A percentile compares a stretch with the other conserved stretches of the same genome.
These are phyloP conservation scores for Penicillium janthinellum DNA, from an alignment of 2,329 filamentous ascomycete genomes.

Conservation along the genomic window DNA sequence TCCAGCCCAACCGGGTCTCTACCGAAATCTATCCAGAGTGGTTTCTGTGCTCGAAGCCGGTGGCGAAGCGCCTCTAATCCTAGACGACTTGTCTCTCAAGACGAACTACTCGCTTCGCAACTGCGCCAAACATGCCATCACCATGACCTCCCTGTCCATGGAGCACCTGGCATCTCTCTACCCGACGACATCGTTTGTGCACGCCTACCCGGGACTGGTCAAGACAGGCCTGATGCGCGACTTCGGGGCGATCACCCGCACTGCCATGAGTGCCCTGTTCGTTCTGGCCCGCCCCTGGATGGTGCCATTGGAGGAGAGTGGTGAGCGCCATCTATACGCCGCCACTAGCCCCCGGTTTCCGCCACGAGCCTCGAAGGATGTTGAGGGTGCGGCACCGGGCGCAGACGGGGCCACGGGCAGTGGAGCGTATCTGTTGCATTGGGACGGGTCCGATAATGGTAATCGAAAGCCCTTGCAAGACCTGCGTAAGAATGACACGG, in stretches of 20 bases:
- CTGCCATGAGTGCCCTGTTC: conserved; percentile 7
- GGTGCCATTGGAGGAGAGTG: conserved; percentile 19
- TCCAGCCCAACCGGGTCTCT: not conserved
- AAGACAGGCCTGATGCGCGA: conserved; percentile 18
- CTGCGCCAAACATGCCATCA: conserved; percentile 18
- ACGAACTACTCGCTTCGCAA: conserved; percentile 15
- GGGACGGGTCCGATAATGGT: conserved; percentile 14
- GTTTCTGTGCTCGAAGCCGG: conserved; percentile 20
- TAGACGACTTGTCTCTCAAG: conserved; percentile 21
- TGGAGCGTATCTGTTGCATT: conserved; percentile 19
- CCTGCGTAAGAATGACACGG: conserved; percentile 15
- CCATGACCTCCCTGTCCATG: conserved; percentile 24
- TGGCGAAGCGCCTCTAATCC: conserved; percentile 13
- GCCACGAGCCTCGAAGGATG: conserved; percentile 5
- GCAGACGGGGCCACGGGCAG: conserved; percentile 18
- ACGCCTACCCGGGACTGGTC: conserved; percentile 53
- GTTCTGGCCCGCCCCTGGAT: conserved; percentile 11
- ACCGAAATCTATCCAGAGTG: conserved; percentile 14
- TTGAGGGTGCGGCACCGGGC: conserved; percentile 13
- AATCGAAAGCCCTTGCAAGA: conserved; percentile 16
- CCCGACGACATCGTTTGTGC: conserved; percentile 53
- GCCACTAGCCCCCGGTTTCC: conserved; percentile 20
- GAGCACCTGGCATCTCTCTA: conserved; percentile 49
- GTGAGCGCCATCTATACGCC: conserved; percentile 22
- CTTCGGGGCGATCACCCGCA: conserved; percentile 7